phyloP scores from a whole-genome alignment of 306 rosid genomes.

The Malus sylvestris region DNA sequence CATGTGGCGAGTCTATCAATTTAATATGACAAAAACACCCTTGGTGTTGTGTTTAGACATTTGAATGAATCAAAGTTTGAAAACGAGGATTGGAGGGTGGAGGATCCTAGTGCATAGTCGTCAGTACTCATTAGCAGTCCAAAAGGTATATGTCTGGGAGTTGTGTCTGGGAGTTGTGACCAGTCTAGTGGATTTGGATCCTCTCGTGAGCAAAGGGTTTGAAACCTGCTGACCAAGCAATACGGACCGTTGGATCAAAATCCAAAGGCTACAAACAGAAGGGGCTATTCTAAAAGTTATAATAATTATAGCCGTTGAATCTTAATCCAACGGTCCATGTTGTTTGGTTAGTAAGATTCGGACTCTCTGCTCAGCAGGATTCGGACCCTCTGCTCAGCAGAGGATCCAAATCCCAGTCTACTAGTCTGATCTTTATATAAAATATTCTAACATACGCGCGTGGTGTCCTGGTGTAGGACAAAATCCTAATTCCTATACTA shows the following conservation, averaged over 20 bases:
- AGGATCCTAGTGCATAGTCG: background rate
- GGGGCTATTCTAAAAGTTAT: too few relatives aligned
- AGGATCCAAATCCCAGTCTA: too few relatives aligned
- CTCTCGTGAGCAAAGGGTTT: too few relatives aligned
- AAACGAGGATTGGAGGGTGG: background rate
- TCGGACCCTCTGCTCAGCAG: too few relatives aligned
- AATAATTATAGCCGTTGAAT: too few relatives aligned
- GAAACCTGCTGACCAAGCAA: too few relatives aligned
- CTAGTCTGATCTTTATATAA: background rate
- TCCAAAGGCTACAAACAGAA: too few relatives aligned
- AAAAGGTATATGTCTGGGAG: background rate
- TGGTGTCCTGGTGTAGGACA: background rate
- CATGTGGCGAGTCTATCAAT: background rate
- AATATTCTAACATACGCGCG: background rate
- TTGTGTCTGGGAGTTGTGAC: background rate
- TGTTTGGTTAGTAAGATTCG: too few relatives aligned
- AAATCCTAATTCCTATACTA: background rate
- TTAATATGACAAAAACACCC: background rate
- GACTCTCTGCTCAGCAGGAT: too few relatives aligned
- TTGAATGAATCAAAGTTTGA: slow-evolving; percentile 4
- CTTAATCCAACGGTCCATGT: too few relatives aligned
- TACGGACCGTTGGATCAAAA: too few relatives aligned
- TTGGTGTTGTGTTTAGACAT: background rate
- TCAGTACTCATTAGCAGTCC: background rate
- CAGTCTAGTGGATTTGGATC: background rate